Evolutionary conservation across 2,329 filamentous ascomycete genomes (phyloP), one percentile per base, ranked within the genome.

Genomic region (Hyphodiscus sp.): DNA sequence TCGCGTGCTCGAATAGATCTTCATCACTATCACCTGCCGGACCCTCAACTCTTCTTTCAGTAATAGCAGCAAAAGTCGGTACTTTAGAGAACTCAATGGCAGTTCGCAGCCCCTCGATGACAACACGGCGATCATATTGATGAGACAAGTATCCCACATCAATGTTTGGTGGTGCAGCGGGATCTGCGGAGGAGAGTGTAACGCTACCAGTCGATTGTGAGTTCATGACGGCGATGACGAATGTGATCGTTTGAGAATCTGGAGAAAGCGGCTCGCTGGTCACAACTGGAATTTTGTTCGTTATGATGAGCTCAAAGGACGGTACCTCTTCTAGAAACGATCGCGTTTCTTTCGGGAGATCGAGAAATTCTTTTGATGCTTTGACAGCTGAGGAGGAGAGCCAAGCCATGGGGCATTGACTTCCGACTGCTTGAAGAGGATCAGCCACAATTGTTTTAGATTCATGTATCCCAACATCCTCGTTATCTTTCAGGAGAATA

Each of bases 141-240:
- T 80, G 73, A 0, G 68, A 68, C 1, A 79, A 81, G 66, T 77
- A 83, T 66, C 82, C 80, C 69, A 83, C 85, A 47, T 73, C 71
- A 58, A 89, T 85, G 2, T 76, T 68, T 0, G 86, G 86, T 2
- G 75, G 70, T 50, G 87, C 83, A 1, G 79, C 77, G 0, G 86
- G 85, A 63, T 89, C 77, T 0, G 78, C 69, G 0, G 81, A 84
- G 20, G 72, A 73, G 3, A 90, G 76, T 2, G 69, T 77, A 2
- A 91, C 83, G 1, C 74, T 77, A 11, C 86, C 86, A 4, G 76
- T 82, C 68, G 63, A 74, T 63, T 82, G 77, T 1, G 76, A 71
- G 61, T 85, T 80, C 68, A 78, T 77, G 19, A 76, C 57, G 57
- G 80, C 78, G 0, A 76, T 70, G 0, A 73, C 55, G 3, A 45